These are phyloP conservation scores for Sesbania bispinosa DNA, from an alignment of 306 rosid genomes.

Conservation along the genomic window DNA sequence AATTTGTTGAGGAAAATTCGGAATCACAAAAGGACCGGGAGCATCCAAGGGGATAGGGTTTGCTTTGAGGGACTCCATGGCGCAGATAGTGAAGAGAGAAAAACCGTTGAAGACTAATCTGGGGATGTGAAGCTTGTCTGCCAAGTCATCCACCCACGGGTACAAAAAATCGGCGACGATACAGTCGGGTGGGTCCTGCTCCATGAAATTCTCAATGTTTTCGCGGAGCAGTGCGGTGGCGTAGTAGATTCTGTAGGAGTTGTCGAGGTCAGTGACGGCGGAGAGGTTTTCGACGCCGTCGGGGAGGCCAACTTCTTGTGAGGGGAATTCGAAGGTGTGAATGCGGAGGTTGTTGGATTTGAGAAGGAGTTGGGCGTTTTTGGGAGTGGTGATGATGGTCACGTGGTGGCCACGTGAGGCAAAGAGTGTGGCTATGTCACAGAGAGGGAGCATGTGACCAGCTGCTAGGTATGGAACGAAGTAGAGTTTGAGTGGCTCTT, in stretches of 20 bases:
- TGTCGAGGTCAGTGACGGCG: neutral
- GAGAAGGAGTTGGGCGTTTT: neutral
- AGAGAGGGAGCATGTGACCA: conserved; percentile 23
- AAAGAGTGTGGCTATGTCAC: conserved; percentile 25
- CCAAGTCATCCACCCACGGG: conserved; percentile 23
- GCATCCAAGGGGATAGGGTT: neutral
- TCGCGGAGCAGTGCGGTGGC: neutral
- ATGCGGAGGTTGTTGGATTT: neutral
- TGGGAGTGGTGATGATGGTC: conserved; percentile 26
- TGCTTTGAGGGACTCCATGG: neutral
- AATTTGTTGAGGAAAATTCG: conserved; percentile 21
- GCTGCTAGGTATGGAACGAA: conserved; percentile 18
- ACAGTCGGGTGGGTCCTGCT: conserved; percentile 24
- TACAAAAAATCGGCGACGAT: conserved; percentile 11
- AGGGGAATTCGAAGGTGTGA: neutral
- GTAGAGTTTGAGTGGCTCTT: neutral
- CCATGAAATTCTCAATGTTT: neutral
- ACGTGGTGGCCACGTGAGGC: conserved; percentile 19
- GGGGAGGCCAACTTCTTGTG: conserved; percentile 4
- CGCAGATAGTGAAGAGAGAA: conserved; percentile 1
- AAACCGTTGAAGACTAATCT: conserved; percentile 21
- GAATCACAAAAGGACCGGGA: neutral
- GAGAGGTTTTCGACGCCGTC: neutral
- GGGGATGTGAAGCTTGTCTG: conserved; percentile 4
- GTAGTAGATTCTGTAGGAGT: neutral